A percentile compares a stretch with the other conserved stretches of the same genome.
Conservation (phyloP, 2,329 filamentous ascomycete genomes). For the Pestalotiopsis sp. region DNA sequence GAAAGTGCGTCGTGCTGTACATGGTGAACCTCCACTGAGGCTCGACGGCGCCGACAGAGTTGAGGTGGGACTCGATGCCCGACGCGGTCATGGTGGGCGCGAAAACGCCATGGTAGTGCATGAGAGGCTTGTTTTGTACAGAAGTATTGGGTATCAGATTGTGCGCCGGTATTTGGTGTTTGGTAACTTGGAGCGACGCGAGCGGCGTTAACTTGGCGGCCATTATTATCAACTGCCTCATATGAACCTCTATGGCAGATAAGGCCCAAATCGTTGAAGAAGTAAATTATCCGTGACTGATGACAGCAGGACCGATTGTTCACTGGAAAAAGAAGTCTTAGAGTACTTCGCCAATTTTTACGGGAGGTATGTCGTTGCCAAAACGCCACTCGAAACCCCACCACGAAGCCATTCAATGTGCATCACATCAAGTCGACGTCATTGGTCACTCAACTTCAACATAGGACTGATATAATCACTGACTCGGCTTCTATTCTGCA, state of each 20-base stretch:
- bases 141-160: conserved; percentile 65
- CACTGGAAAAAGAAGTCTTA: neutral
- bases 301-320: neutral
- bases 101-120: conserved; percentile 68
- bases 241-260: neutral
- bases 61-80: conserved; percentile 59
- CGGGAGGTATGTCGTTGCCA: neutral
- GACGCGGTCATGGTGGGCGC: conserved; percentile 41
- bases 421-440: conserved; percentile 2
- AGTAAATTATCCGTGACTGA: neutral
- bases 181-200: conserved; percentile 56
- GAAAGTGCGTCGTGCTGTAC: conserved; percentile 69
- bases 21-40: conserved; percentile 73
- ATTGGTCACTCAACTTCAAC: neutral
- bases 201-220: conserved; percentile 36
- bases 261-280: neutral
- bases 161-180: conserved; percentile 61
- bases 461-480: no score
- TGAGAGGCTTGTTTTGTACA: conserved; percentile 62
- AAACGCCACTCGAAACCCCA: neutral
- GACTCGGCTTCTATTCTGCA: no score
- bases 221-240: conserved; percentile 12
- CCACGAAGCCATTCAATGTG: neutral
- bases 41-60: conserved; percentile 52
- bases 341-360: neutral